Evolutionary conservation across 2,329 filamentous ascomycete genomes (phyloP).

Genomic region (Fusarium algeriense): DNA sequence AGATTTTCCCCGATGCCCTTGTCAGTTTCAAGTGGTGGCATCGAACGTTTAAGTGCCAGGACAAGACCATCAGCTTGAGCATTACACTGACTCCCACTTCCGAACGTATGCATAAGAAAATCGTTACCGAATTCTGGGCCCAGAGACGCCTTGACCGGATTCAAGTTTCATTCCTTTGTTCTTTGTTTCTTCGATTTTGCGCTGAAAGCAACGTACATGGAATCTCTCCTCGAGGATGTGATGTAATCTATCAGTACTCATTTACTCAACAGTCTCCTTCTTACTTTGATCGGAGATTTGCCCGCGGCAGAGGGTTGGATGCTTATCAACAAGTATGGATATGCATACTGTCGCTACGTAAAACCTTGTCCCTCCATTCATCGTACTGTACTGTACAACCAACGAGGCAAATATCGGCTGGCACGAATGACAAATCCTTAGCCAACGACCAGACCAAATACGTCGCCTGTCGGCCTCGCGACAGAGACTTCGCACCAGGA

Average conservation of each 20-base stretch:
- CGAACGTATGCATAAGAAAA: not conserved
- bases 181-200: not conserved
- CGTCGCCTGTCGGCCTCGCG: not conserved
- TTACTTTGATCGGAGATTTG: not conserved
- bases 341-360: conserved; percentile 4
- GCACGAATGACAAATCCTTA: conserved; percentile 20
- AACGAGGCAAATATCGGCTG: conserved; percentile 7
- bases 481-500: conserved; percentile 1
- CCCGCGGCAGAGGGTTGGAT: not conserved
- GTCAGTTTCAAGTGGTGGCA: conserved; percentile 2
- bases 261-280: not conserved
- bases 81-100: not conserved
- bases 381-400: not conserved
- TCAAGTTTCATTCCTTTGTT: conserved; percentile 10
- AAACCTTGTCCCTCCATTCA: conserved; percentile 8
- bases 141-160: not conserved
- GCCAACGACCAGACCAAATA: not conserved
- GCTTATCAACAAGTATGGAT: not conserved
- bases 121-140: not conserved
- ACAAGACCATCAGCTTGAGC: not conserved
- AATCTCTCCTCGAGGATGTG: conserved; percentile 18
- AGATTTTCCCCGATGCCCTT: conserved; percentile 6
- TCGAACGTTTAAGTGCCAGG: not conserved
- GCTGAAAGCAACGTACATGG: not conserved
- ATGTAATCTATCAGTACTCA: conserved; percentile 2